Percentiles rank a stretch among this genome's conserved stretches.
Conservation (phyloP, 2,329 filamentous ascomycete genomes). For the Penicillium sp. region DNA sequence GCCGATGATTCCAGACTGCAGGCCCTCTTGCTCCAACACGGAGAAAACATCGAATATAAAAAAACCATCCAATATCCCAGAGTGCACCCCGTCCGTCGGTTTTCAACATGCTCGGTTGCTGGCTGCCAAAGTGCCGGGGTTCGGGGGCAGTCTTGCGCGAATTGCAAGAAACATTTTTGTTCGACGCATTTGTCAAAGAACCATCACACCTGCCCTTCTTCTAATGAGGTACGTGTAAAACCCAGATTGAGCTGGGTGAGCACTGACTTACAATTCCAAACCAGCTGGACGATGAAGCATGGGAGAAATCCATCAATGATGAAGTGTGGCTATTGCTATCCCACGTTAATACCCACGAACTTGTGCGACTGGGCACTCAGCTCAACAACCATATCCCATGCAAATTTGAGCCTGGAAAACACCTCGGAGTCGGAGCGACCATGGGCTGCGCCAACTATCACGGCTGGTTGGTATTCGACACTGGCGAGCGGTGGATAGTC, state of each 20-base stretch:
- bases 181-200: constrained; percentile 3
- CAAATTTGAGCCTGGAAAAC: constrained; percentile 8
- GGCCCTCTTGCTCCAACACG: background rate
- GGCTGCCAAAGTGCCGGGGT: constrained; percentile 4
- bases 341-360: constrained; percentile 7
- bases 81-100: background rate
- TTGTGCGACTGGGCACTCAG: constrained; percentile 1
- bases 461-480: constrained; percentile 31
- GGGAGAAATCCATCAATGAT: constrained; percentile 7
- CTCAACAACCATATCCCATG: constrained; percentile 5
- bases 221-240: background rate
- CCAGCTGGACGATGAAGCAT: background rate
- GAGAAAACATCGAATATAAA: background rate
- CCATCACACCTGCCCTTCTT: constrained; percentile 3
- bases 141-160: constrained; percentile 6
- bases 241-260: background rate
- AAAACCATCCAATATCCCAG: background rate
- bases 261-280: background rate
- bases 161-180: constrained; percentile 8
- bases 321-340: constrained; percentile 7
- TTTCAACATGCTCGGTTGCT: constrained; percentile 8
- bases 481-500: constrained; percentile 41
- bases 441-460: constrained; percentile 12
- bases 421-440: constrained; percentile 1
- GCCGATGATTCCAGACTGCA: constrained; percentile 2